Percentiles rank a stretch among this genome's conserved stretches.
These are phyloP conservation scores for Kwoniella heveanensis DNA, from an alignment of 768 basidiomycete species.

Conservation along the genomic window DNA sequence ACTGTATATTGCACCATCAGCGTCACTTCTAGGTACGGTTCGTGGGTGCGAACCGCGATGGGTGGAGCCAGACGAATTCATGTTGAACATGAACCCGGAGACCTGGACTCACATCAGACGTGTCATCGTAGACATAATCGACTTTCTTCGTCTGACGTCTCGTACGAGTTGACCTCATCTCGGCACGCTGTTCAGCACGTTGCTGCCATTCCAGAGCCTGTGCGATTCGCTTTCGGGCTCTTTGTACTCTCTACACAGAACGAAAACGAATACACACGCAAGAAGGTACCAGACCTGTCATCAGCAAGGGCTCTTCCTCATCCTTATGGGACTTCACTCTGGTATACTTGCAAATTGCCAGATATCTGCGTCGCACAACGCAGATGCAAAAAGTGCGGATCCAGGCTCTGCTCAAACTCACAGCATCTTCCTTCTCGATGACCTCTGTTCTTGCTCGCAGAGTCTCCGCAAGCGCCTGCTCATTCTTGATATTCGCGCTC, in stretches of 20 bases:
- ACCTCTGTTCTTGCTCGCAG: conserved; percentile 29
- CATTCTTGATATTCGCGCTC: conserved; percentile 39
- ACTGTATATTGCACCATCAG: too few relatives aligned
- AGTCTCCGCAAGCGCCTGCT: conserved; percentile 31
- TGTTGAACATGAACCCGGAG: too few relatives aligned
- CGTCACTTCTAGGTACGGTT: too few relatives aligned
- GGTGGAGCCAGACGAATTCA: too few relatives aligned
- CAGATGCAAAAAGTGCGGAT: too few relatives aligned
- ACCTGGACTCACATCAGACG: conserved; percentile 23
- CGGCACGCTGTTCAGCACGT: conserved; percentile 39
- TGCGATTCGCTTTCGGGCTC: conserved; percentile 34
- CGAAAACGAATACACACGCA: not conserved
- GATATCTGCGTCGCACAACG: too few relatives aligned
- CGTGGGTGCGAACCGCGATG: too few relatives aligned
- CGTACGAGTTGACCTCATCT: conserved; percentile 41
- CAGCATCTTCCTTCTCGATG: conserved; percentile 48
- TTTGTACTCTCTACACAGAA: conserved; percentile 35
- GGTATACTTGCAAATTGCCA: too few relatives aligned
- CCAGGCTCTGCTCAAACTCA: conserved; percentile 31
- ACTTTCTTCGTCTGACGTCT: conserved; percentile 36
- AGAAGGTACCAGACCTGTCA: not conserved
- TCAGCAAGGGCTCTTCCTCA: not conserved
- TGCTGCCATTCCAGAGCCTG: conserved; percentile 30
- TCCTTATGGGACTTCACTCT: too few relatives aligned
- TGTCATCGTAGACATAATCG: conserved; percentile 41